Evolutionary conservation across 179 eudicot genomes (phyloP).

Genomic region (Nepenthes alata): DNA sequence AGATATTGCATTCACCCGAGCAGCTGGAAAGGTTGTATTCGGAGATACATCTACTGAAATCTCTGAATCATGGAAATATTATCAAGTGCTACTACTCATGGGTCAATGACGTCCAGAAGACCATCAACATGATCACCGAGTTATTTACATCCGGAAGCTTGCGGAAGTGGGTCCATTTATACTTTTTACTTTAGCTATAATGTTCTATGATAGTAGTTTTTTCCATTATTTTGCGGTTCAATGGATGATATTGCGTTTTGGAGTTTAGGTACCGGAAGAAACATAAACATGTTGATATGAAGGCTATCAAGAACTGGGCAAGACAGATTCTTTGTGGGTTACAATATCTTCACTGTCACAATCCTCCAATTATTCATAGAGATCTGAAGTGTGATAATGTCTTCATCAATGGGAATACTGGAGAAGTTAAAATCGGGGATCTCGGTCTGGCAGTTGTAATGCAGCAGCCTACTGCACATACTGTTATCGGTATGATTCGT

Average conservation of each 20-base stretch:
- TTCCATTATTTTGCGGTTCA: background rate
- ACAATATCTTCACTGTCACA: conserved; percentile 53
- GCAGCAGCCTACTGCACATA: conserved; percentile 52
- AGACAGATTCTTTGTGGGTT: conserved; percentile 73
- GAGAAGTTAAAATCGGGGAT: conserved; percentile 81
- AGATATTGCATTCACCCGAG: conserved; percentile 38
- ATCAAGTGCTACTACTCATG: conserved; percentile 27
- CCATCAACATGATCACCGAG: conserved; percentile 38
- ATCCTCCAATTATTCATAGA: conserved; percentile 69
- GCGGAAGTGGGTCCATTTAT: conserved; percentile 25
- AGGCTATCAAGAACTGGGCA: conserved; percentile 77
- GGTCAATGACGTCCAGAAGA: conserved; percentile 22
- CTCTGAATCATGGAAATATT: conserved; percentile 29
- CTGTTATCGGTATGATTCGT: conserved; percentile 47
- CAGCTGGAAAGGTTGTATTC: conserved; percentile 52
- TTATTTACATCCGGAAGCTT: conserved; percentile 30
- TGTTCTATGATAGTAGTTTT: background rate
- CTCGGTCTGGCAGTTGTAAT: conserved; percentile 71
- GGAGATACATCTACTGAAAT: conserved; percentile 55
- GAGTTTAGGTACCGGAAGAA: conserved; percentile 53
- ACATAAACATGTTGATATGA: conserved; percentile 50
- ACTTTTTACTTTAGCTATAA: background rate
- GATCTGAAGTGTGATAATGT: conserved; percentile 83
- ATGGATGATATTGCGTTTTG: background rate
- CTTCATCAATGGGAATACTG: conserved; percentile 75